Base-by-base conservation (phyloP, 768 basidiomycete species). In the Amanita jacksonii region DNA sequence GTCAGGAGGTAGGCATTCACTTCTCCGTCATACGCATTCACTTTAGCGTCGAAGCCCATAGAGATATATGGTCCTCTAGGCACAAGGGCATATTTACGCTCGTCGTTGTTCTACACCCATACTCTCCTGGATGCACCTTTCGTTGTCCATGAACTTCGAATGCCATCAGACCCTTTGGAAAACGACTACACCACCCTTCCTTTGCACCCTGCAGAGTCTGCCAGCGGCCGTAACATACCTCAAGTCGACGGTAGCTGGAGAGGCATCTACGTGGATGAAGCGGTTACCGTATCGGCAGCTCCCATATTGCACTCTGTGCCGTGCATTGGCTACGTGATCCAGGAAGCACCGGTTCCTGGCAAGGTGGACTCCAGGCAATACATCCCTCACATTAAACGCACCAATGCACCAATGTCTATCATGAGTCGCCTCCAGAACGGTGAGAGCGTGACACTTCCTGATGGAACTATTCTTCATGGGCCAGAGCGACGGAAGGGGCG, bases 41-140 rank as follows among this genome's bases (percentile, higher is more conserved):
- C 7, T 48, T 34, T 22, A n/a, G 36, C 8, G 13, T 27, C 25
- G 12, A 50, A 86, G 85, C 72, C 73, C 13, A 50, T 91, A 2
- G 85, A 92, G 58, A 86, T 93, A 41, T 93, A 90, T 52, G 90
- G 90, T 5, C 90, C 87, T 8, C 61, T 79, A 5, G 89, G 90
- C 15, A 86, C 85, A 1, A 79, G 90, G 18, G 78, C 82, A 19
- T 90, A 87, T 55, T 65, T 92, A 48, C 81, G 89, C 34, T 71
- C 64, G 37, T 74, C 77, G 23, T 69, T 92, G 39, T 58, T 61
- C 18, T 80, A 79, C 54, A 85, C 88, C 1, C 69, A 87, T 53
- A 81, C 84, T 6, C 63, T 75, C 15, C 69, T 91, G 19, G 74
- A 73, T 8, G 59, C 64, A 1, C 72, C 79, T 2, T 93, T 85